Evolutionary conservation across 1,284 basidiomycete genomes (phyloP).

Genomic region (Termitomyces sp.): DNA sequence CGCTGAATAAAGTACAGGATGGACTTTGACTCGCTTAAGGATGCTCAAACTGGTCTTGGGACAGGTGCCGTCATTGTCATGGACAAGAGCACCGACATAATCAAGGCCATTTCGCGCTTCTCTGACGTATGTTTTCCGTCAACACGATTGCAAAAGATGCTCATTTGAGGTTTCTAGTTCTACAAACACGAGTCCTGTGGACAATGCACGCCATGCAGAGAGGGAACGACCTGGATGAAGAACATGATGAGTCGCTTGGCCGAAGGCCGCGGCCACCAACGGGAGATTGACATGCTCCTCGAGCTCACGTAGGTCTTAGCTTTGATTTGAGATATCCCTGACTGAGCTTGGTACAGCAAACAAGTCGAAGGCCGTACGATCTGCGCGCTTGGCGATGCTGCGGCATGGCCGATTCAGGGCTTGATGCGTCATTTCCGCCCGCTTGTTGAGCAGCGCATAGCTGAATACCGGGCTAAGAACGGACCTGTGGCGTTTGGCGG

Average conservation of each 20-base stretch:
- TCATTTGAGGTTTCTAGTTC: conserved; percentile 45
- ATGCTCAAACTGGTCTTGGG: conserved; percentile 90
- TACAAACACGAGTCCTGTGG: conserved; percentile 99
- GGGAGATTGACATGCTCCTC: conserved; percentile 97
- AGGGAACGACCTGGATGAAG: conserved; percentile 97
- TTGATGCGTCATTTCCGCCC: conserved; percentile 97
- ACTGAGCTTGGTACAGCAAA: conserved; percentile 50
- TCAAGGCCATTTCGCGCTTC: conserved; percentile 91
- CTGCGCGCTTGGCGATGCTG: conserved; percentile 94
- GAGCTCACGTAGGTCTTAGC: conserved; percentile 68
- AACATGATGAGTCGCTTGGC: conserved; percentile 97
- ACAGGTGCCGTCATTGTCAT: conserved; percentile 99
- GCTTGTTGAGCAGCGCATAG: conserved; percentile 85
- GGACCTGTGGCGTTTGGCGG: conserved; percentile 92
- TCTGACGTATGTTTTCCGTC: conserved; percentile 51
- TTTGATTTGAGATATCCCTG: neutral
- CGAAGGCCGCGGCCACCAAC: conserved; percentile 82
- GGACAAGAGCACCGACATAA: conserved; percentile 96
- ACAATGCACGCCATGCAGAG: conserved; percentile 95
- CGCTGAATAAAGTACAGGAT: conserved; percentile 55
- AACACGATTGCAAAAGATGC: neutral
- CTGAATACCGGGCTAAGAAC: conserved; percentile 71
- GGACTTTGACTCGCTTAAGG: conserved; percentile 98
- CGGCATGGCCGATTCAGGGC: conserved; percentile 97
- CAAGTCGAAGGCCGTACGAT: conserved; percentile 96